Evolutionary conservation across 306 rosid genomes (phyloP).

Genomic region (Castanea mollissima): DNA sequence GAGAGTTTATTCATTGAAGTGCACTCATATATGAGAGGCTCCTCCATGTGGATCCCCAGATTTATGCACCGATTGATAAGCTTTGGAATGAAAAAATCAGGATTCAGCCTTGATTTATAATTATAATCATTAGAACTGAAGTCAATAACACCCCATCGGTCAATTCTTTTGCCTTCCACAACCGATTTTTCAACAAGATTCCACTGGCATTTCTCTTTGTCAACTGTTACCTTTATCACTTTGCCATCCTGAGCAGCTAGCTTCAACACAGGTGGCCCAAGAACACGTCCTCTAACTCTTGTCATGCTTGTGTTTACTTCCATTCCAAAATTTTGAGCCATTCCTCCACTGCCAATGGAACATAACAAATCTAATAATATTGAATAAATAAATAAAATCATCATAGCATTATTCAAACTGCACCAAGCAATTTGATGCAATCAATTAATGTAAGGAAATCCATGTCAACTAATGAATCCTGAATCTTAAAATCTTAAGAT

Average conservation of each 20-base stretch:
- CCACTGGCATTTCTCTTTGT: constrained; percentile 66
- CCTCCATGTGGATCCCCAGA: constrained; percentile 62
- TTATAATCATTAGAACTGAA: constrained; percentile 29
- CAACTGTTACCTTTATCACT: constrained; percentile 36
- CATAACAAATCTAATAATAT: neutral
- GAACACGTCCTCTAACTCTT: constrained; percentile 53
- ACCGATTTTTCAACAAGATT: constrained; percentile 57
- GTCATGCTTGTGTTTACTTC: constrained; percentile 55
- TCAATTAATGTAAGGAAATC: too few relatives aligned
- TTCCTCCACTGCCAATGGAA: constrained; percentile 48
- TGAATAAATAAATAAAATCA: neutral
- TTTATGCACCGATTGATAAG: constrained; percentile 42
- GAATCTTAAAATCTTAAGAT: neutral
- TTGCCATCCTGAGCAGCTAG: constrained; percentile 52
- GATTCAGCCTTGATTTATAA: constrained; percentile 12
- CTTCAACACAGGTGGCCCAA: constrained; percentile 67
- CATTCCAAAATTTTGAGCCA: constrained; percentile 58
- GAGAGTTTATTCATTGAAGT: constrained; percentile 48
- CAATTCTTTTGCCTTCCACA: constrained; percentile 58
- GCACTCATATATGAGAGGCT: constrained; percentile 35
- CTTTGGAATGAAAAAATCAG: constrained; percentile 33
- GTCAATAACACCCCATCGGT: constrained; percentile 61
- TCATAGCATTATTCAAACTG: neutral
- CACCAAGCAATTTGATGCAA: too few relatives aligned
- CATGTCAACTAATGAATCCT: neutral